Evolutionary conservation across 2,329 filamentous ascomycete genomes (phyloP), one percentile per base, ranked within the genome.

Genomic region (Tolypocladium ovalisporum): DNA sequence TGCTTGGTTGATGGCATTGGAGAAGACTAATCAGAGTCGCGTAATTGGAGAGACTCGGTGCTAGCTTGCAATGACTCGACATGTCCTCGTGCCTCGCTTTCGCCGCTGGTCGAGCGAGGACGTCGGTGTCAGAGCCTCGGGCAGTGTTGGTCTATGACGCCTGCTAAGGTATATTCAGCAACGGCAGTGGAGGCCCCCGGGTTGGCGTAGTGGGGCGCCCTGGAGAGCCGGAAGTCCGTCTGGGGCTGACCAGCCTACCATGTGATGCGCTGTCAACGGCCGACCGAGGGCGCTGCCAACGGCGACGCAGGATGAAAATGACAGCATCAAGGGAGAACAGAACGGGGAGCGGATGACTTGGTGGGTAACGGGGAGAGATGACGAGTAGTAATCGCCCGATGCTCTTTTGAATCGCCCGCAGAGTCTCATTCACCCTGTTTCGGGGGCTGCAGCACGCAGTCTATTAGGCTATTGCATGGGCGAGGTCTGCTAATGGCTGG

Each of bases 401-500:
- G 10, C 4, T 5, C 10, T 17, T 27, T 27, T 27, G 12, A 24
- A 5, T 17, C 22, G 22, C 24, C n/a, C 9, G 35, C 34, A 27
- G 52, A 54, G 35, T n/a, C n/a, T 29, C 19, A 24, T 15, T 35
- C 51, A 9, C 4, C 8, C 7, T 13, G 15, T 19, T 49, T 27
- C 8, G 27, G 44, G 27, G 44, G 44, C 32, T 34, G 32, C 32
- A 34, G 32, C 9, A n/a, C n/a, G 35, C 40, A n/a, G 4, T 58
- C 49, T 42, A 57, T 29, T 57, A 58, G 58, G 56, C 55, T 58
- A 59, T 51, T 51, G 47, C 47, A 12, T 34, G 47, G 27, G 29
- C 47, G 47, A 51, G 47, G 47, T 27, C 57, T 57, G 54, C 59
- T 59, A 63, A 62, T 63, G 36, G 39, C 19, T 56, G 40, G 47